phyloP scores from a whole-genome alignment of 2,329 filamentous ascomycete genomes.

The Fusarium tricinctum region DNA sequence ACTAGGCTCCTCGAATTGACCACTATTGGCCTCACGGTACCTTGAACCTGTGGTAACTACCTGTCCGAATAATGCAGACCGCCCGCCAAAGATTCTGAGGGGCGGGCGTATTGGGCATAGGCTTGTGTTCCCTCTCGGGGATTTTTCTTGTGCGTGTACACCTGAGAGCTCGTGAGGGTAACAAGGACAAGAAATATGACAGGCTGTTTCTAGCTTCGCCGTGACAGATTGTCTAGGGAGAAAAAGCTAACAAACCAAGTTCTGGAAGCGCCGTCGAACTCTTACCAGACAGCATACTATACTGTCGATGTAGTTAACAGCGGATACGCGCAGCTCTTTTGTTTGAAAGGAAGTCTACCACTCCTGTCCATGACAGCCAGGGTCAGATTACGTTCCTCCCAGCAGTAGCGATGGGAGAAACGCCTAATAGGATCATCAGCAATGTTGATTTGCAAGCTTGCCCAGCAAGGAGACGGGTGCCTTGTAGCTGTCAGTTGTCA shows the following conservation, averaged over 20 bases:
- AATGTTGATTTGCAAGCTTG: slow-evolving; percentile 27
- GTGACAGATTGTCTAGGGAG: slow-evolving; percentile 9
- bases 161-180: slow-evolving; percentile 55
- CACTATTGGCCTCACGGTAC: slow-evolving; percentile 19
- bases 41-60: slow-evolving; percentile 20
- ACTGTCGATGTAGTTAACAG: slow-evolving; percentile 33
- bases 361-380: slow-evolving; percentile 13
- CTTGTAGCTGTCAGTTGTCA: slow-evolving; percentile 43
- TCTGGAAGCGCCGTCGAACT: slow-evolving; percentile 42
- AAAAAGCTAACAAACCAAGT: slow-evolving; percentile 26
- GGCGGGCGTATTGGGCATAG: slow-evolving; percentile 42
- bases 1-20: slow-evolving; percentile 25
- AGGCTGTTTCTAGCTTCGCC: slow-evolving; percentile 31
- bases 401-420: slow-evolving; percentile 7
- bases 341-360: slow-evolving; percentile 15
- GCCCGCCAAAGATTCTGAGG: slow-evolving; percentile 28
- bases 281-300: slow-evolving; percentile 23
- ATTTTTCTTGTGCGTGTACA: slow-evolving; percentile 59
- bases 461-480: slow-evolving; percentile 22
- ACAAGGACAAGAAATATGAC: slow-evolving; percentile 49
- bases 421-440: slow-evolving; percentile 26
- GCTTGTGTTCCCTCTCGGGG: slow-evolving; percentile 55
- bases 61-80: slow-evolving; percentile 16
- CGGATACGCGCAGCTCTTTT: slow-evolving; percentile 43
- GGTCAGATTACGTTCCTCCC: slow-evolving; percentile 7